Base-by-base conservation (phyloP, 495 filamentous ascomycete genomes). In the Hypoxylon perforatum region DNA sequence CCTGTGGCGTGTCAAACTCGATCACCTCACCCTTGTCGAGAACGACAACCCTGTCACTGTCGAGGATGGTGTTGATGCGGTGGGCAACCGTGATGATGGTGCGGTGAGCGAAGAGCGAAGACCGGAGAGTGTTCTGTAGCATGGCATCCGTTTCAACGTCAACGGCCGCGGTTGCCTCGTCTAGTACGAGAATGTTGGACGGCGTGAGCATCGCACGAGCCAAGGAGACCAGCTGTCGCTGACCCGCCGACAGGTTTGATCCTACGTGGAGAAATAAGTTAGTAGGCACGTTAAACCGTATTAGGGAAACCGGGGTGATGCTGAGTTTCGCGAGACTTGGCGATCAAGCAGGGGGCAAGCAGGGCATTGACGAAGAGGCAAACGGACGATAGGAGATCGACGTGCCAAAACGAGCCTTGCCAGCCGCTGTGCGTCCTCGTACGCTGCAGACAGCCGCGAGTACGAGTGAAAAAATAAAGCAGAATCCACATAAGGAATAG, bases 81-180 rank as follows among this genome's bases (percentile, higher is more conserved):
- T 99, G 95, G 48, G 95, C 95, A 72, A 99, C 97, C 0, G 96
- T 98, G 71, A 99, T 93, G 76, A 99, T 98, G 15, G 96, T 99
- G 17, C 94, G 87, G 73, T 97, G 91, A 52, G 86, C 81, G 83
- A 97, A 97, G 50, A 88, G 77, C 18, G 82, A 80, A 19, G 84
- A 84, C 25, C 88, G 82, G 36, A 91, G 75, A 41, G 88, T 90
- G 22, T 78, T 76, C 72, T 91, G 89, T 11, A 97, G 85, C 80
- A 97, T 81, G 36, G 93, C 90, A 76, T 97, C 94, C 0, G 93
- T 97, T 83, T 96, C 91, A 48, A 97, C 90, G 76, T 99, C 95
- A 22, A 99, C 94, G 17, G 94, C 92, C 22, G 94, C 95, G 39
- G 96, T 99, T 61, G 96, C 96, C 82, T 99, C 96, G 75, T 99